A percentile compares a stretch with the other conserved stretches of the same genome.
These are phyloP conservation scores for Hirsutella minnesotensis DNA, from an alignment of 2,329 filamentous ascomycete genomes.

Conservation along the genomic window DNA sequence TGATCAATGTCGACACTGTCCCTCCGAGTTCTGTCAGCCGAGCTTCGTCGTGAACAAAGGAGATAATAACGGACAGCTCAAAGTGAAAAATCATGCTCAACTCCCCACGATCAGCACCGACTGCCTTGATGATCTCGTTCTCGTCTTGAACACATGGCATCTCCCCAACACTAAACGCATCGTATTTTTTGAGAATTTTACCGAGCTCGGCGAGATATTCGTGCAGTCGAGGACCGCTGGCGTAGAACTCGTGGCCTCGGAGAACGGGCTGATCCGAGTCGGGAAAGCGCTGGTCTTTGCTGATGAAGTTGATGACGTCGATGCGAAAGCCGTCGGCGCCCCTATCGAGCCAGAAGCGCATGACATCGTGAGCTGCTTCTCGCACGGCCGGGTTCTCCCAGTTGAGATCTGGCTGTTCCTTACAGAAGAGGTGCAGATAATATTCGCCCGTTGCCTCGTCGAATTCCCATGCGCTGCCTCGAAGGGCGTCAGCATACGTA, in stretches of 20 bases:
- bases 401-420: slow-evolving; percentile 65
- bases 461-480: slow-evolving; percentile 31
- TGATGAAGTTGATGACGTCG: slow-evolving; percentile 58
- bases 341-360: slow-evolving; percentile 63
- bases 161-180: slow-evolving; percentile 40
- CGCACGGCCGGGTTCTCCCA: slow-evolving; percentile 60
- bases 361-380: slow-evolving; percentile 53
- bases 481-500: too few species aligned
- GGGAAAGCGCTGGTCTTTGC: slow-evolving; percentile 45
- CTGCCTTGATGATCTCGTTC: slow-evolving; percentile 31
- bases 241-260: slow-evolving; percentile 31
- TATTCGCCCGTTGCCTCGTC: slow-evolving; percentile 37
- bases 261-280: slow-evolving; percentile 27
- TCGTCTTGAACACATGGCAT: slow-evolving; percentile 34
- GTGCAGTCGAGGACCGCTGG: slow-evolving; percentile 38
- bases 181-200: slow-evolving; percentile 30
- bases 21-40: too few species aligned
- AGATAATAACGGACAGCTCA: slow-evolving; percentile 34
- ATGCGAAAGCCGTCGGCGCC: slow-evolving; percentile 56
- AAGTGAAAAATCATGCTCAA: slow-evolving; percentile 67
- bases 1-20: slow-evolving; percentile 36
- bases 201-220: slow-evolving; percentile 34
- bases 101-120: slow-evolving; percentile 44
- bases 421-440: slow-evolving; percentile 58
- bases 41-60: not conserved